These are phyloP conservation scores for Syzygium jambos DNA, from an alignment of 345 rosid species.

Conservation along the genomic window DNA sequence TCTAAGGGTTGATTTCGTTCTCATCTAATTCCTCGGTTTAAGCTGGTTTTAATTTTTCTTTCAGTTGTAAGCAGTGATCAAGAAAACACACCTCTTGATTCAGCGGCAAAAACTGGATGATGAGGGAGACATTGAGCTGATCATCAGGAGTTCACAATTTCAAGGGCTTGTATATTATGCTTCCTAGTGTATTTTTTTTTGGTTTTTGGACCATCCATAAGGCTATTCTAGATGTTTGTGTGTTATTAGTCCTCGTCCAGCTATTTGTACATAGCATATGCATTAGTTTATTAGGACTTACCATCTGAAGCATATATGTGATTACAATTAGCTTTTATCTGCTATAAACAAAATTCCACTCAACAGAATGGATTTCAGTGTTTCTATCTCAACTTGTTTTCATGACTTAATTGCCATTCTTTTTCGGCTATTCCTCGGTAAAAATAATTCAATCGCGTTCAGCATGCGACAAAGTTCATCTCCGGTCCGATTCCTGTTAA, in stretches of 20 bases:
- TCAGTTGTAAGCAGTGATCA: conserved; percentile 11
- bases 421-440: not conserved
- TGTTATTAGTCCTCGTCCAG: not conserved
- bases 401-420: not conserved
- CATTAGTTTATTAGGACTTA: not conserved
- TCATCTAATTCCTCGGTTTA: not conserved
- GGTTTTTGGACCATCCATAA: not conserved
- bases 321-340: not conserved
- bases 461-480: not conserved
- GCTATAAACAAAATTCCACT: not conserved
- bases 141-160: not conserved
- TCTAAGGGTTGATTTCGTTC: not conserved
- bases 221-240: not conserved
- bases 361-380: not conserved
- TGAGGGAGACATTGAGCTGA: not conserved
- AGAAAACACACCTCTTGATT: conserved; percentile 9
- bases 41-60: not conserved
- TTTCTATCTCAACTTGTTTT: not conserved
- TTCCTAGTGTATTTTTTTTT: not conserved
- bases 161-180: not conserved
- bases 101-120: conserved; percentile 3
- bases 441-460: not conserved
- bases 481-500: not conserved
- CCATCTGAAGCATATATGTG: not conserved
- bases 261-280: not conserved